Conservation (phyloP, 495 filamentous ascomycete genomes). For the Diplogelasinospora grovesii region DNA sequence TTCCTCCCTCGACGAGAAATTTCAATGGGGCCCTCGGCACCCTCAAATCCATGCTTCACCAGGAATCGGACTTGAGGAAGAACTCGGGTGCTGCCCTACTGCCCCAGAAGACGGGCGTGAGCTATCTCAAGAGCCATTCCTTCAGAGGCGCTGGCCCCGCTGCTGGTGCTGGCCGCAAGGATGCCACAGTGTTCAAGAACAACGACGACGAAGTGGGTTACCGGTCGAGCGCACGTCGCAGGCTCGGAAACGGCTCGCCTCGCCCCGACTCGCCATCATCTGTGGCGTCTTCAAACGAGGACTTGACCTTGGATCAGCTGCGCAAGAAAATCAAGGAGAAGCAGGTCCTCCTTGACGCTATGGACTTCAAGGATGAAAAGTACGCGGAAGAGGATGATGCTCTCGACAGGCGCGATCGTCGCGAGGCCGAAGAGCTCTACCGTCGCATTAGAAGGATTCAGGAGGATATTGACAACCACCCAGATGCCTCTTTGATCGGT, state of each 20-base stretch:
- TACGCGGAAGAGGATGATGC: conserved; percentile 84
- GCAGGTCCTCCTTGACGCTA: conserved; percentile 91
- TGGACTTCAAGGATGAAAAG: conserved; percentile 94
- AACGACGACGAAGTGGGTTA: conserved; percentile 89
- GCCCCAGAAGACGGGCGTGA: conserved; percentile 94
- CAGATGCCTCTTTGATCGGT: conserved; percentile 64
- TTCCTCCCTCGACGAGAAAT: conserved; percentile 93
- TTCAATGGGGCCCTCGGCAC: conserved; percentile 86
- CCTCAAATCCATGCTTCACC: conserved; percentile 84
- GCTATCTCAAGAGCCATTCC: conserved; percentile 92
- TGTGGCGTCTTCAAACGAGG: conserved; percentile 62
- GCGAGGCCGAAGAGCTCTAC: conserved; percentile 91
- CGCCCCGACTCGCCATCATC: conserved; percentile 68
- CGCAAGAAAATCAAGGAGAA: conserved; percentile 92
- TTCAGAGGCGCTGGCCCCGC: conserved; percentile 55
- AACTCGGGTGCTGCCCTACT: conserved; percentile 77
- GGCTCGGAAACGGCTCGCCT: conserved; percentile 72
- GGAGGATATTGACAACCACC: conserved; percentile 92
- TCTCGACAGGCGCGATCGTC: conserved; percentile 81
- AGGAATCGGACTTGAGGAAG: conserved; percentile 83
- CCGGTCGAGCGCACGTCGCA: conserved; percentile 84
- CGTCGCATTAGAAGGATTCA: conserved; percentile 88
- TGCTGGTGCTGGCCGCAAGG: conserved; percentile 59
- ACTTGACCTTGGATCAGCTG: conserved; percentile 78
- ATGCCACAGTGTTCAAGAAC: conserved; percentile 94